A percentile compares a stretch with the other conserved stretches of the same genome.
Conservation (phyloP, 768 basidiomycete genomes). For the Chiua virens region DNA sequence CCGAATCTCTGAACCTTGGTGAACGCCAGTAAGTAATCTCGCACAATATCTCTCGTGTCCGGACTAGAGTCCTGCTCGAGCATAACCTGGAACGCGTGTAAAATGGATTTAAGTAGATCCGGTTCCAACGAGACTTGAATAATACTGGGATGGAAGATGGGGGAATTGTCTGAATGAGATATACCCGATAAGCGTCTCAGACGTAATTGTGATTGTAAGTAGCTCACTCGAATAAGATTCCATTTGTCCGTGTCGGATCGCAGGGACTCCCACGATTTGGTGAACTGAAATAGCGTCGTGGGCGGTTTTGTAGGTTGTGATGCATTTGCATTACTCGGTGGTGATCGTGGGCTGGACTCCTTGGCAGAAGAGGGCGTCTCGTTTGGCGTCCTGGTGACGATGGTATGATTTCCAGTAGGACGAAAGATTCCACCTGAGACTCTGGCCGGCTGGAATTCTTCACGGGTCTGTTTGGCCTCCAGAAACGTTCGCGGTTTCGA, state of each 20-base stretch:
- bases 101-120: constrained; percentile 53
- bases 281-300: constrained; percentile 62
- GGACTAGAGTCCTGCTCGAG: constrained; percentile 13
- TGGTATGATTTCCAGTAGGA: constrained; percentile 55
- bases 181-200: background rate
- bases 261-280: constrained; percentile 53
- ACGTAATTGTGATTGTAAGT: background rate
- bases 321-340: constrained; percentile 1
- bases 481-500: constrained; percentile 44
- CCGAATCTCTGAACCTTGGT: constrained; percentile 58
- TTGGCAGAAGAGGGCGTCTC: constrained; percentile 5
- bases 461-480: constrained; percentile 59
- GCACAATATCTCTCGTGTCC: constrained; percentile 26
- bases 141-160: constrained; percentile 57
- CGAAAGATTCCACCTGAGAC: constrained; percentile 77
- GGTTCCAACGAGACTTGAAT: constrained; percentile 72
- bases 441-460: constrained; percentile 41
- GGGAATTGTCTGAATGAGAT: constrained; percentile 46
- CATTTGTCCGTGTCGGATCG: constrained; percentile 48
- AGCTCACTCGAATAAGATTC: constrained; percentile 57
- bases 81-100: constrained; percentile 49
- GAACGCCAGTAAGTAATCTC: constrained; percentile 54
- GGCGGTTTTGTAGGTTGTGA: constrained; percentile 27
- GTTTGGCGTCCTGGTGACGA: constrained; percentile 44
- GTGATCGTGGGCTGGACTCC: background rate